Conservation (phyloP, 495 filamentous ascomycete genomes). For the Pyrenula aspistea region DNA sequence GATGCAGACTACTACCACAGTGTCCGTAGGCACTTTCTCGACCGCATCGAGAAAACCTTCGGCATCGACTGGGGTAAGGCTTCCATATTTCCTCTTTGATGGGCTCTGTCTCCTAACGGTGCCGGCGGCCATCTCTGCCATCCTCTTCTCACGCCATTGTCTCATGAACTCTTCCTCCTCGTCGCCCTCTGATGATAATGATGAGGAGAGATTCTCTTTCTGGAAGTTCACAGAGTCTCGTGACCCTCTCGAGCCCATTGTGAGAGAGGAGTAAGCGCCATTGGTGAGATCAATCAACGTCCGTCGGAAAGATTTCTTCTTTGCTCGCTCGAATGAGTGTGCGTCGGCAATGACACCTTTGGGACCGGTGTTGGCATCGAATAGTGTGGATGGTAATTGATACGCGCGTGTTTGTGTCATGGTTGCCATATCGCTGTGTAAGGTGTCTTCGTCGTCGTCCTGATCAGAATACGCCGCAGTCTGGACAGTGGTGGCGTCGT, state of each 20-base stretch:
- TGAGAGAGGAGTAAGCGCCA: conserved; percentile 12
- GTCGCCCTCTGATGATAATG: conserved; percentile 36
- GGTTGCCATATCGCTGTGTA: conserved; percentile 1
- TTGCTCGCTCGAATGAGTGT: conserved; percentile 74
- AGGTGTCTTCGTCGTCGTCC: conserved; percentile 20
- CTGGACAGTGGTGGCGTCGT: conserved; percentile 44
- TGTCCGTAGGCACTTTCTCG: conserved; percentile 71
- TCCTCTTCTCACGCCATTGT: conserved; percentile 67
- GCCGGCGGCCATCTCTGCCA: conserved; percentile 59
- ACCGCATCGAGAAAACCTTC: conserved; percentile 88
- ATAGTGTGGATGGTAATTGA: conserved; percentile 46
- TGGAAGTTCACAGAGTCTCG: neutral
- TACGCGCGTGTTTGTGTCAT: conserved; percentile 36
- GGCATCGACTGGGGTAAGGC: conserved; percentile 75
- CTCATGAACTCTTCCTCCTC: conserved; percentile 75
- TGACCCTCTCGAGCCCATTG: neutral
- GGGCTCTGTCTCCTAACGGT: conserved; percentile 43
- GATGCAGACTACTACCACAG: conserved; percentile 87
- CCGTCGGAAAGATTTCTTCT: conserved; percentile 46
- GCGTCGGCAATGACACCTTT: conserved; percentile 98
- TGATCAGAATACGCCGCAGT: conserved; percentile 34
- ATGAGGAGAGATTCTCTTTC: conserved; percentile 2
- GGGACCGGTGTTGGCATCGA: conserved; percentile 83
- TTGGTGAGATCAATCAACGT: conserved; percentile 29
- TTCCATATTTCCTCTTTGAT: conserved; percentile 63